Conservation (phyloP, 495 filamentous ascomycete species). For the Lindgomyces ingoldianus region DNA sequence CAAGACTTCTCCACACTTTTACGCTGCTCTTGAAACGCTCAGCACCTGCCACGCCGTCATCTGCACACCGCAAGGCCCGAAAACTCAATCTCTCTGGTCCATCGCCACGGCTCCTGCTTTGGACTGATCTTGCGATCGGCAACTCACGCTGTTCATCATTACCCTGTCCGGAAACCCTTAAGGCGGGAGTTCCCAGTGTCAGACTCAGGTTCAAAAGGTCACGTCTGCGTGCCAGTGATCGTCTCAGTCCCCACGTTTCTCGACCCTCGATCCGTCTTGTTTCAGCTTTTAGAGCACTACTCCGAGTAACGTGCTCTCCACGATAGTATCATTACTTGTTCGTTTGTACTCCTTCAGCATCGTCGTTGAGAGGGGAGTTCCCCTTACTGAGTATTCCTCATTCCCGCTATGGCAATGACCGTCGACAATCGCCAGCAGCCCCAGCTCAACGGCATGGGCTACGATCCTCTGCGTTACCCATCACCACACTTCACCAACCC, state of each 20-base stretch:
- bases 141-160: conserved; percentile 31
- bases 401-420: conserved; percentile 77
- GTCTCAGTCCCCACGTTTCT: conserved; percentile 40
- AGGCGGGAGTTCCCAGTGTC: conserved; percentile 30
- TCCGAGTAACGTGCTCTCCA: conserved; percentile 9
- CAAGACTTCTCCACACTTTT: conserved; percentile 27
- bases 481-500: conserved; percentile 91
- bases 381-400: conserved; percentile 20
- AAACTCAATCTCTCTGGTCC: conserved; percentile 37
- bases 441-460: conserved; percentile 71
- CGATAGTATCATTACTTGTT: conserved; percentile 16
- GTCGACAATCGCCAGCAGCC: conserved; percentile 79
- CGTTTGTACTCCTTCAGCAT: conserved; percentile 18
- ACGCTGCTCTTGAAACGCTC: conserved; percentile 30
- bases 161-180: conserved; percentile 26
- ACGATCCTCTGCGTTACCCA: conserved; percentile 74
- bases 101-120: conserved; percentile 33
- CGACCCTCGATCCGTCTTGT: conserved; percentile 32
- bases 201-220: conserved; percentile 34
- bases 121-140: conserved; percentile 31
- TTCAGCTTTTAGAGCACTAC: conserved; percentile 28
- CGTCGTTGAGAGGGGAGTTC: conserved; percentile 23
- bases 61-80: conserved; percentile 10
- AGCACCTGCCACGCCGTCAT: conserved; percentile 35
- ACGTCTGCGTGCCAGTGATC: conserved; percentile 33